Evolutionary conservation across 2,329 filamentous ascomycete genomes (phyloP), one percentile per base, ranked within the genome.

Genomic region (Daldinia eschscholtzii): DNA sequence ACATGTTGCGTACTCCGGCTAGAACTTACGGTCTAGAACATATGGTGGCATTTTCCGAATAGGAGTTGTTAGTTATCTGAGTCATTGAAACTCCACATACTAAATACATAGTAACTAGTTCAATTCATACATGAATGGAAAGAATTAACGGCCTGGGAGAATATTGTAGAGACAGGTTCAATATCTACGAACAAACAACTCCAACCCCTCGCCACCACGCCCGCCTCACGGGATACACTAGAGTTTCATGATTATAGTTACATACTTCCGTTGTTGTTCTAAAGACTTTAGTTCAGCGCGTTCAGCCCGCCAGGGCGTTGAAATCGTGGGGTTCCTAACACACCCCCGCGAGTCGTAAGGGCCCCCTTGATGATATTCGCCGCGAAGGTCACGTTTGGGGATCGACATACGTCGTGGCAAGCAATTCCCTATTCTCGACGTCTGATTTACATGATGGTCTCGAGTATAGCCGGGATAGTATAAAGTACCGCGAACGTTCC

Each of bases 341-440:
- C 62, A 70, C 20, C 44, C 44, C 26, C 39, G 37, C 64, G 62
- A 72, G 52, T 70, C 70, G 62, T 64, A 42, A 59, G 42, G 15
- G 39, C 15, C 57, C 52, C 44, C n/a, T 60, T 56, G 64, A 61
- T 65, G 12, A 37, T 56, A 26, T 39, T 44, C 13, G 20, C 35
- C 35, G 20, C 9, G 23, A 46, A 53, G 33, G 63, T 23, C 20
- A 30, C 23, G 23, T 30, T 35, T 42, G 2, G 23, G n/a, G 48
- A 55, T 71, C 61, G 48, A 57, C 10, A 41, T 42, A 2, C 4
- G 42, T 18, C n/a, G 56, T 35, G 37, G 23, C 44, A 20, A 9
- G 56, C 7, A 50, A 39, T 35, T 44, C 35, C 26, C 26, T 18
- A 12, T 28, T 35, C 48, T 52, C 39, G 42, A 23, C n/a, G 18